These are phyloP conservation scores for Hypoxylon sp. DNA, from an alignment of 2,329 filamentous ascomycete genomes.

Conservation along the genomic window DNA sequence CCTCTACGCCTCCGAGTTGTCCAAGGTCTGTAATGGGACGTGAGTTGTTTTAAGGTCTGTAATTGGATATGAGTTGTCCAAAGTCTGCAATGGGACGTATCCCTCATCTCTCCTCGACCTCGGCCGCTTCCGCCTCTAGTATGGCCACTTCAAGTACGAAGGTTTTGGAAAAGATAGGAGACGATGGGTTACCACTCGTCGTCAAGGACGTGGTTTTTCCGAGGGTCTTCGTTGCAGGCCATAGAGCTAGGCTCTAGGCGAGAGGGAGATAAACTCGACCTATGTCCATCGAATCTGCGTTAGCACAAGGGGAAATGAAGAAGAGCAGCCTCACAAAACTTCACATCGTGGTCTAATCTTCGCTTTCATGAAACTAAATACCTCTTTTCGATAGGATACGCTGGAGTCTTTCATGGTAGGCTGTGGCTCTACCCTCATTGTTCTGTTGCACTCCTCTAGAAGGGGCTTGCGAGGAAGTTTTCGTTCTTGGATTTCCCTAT, in stretches of 20 bases:
- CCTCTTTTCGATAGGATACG: background rate
- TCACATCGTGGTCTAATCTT: background rate
- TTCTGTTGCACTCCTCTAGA: background rate
- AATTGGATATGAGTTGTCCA: no score
- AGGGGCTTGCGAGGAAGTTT: background rate
- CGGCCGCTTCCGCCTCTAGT: no score
- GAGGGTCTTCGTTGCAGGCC: background rate
- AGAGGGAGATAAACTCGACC: background rate
- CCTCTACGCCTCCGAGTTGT: constrained; percentile 53
- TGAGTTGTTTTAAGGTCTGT: no score
- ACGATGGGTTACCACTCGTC: background rate
- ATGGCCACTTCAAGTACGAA: no score
- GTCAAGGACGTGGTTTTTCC: background rate
- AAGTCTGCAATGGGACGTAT: no score
- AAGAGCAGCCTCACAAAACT: background rate
- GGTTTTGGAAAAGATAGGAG: background rate
- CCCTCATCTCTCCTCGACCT: no score
- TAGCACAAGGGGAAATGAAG: background rate
- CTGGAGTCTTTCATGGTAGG: background rate
- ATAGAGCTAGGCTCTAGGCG: background rate
- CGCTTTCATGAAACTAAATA: background rate
- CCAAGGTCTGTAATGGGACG: constrained; percentile 68
- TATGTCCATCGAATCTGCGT: background rate
- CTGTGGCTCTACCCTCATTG: background rate
- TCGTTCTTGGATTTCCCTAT: background rate